These are phyloP conservation scores for Eutypella sp. DNA, from an alignment of 2,329 filamentous ascomycete genomes.

Conservation along the genomic window DNA sequence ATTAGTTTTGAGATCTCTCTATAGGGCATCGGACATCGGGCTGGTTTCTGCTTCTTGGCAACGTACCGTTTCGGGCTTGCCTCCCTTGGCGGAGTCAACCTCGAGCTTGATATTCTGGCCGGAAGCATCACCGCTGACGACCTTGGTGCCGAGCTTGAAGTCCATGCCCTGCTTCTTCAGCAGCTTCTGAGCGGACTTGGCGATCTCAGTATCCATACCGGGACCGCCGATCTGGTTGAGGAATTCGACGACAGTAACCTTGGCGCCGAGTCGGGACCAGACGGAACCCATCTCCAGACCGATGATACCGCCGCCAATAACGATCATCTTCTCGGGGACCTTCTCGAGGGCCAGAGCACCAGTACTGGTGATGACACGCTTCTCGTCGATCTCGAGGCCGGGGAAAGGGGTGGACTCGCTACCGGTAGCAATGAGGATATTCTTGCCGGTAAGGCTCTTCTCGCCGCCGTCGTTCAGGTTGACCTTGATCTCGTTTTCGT, in stretches of 20 bases:
- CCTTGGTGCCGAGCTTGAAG: slow-evolving; percentile 98
- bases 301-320: slow-evolving; percentile 98
- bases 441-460: slow-evolving; percentile 82
- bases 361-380: slow-evolving; percentile 94
- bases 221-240: slow-evolving; percentile 93
- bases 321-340: slow-evolving; percentile 93
- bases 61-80: slow-evolving; percentile 84
- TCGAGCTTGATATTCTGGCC: slow-evolving; percentile 75
- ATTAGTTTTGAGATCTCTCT: slow-evolving; percentile 8
- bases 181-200: slow-evolving; percentile 88
- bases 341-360: slow-evolving; percentile 84
- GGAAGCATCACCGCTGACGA: slow-evolving; percentile 74
- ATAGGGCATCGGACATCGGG: background rate
- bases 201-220: slow-evolving; percentile 92
- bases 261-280: slow-evolving; percentile 87
- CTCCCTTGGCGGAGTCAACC: slow-evolving; percentile 90
- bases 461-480: slow-evolving; percentile 88
- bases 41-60: no score
- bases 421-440: slow-evolving; percentile 96
- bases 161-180: slow-evolving; percentile 95
- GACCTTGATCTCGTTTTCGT: slow-evolving; percentile 88
- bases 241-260: slow-evolving; percentile 98
- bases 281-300: slow-evolving; percentile 98
- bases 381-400: slow-evolving; percentile 91
- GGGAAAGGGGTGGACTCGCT: slow-evolving; percentile 96